A percentile compares a stretch with the other conserved stretches of the same genome.
Evolutionary conservation across 345 rosid genomes (phyloP).

Genomic region (Schrenkiella parvula): DNA sequence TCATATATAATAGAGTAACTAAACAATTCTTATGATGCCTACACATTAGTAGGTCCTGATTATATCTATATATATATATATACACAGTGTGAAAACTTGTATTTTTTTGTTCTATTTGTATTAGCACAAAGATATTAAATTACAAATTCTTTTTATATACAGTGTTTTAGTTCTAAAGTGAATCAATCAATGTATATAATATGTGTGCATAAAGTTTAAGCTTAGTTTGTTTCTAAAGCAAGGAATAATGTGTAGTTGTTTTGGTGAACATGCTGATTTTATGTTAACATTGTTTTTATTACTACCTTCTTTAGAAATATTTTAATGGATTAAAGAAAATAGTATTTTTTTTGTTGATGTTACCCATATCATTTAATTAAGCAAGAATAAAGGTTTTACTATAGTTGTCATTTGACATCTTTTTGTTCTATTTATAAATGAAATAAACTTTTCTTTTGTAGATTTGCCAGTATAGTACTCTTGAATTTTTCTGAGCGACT

Average conservation of each 20-base stretch:
- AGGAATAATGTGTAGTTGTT: conserved; percentile 34
- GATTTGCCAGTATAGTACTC: not conserved
- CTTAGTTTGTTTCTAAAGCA: conserved; percentile 35
- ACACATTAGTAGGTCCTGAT: too few relatives aligned
- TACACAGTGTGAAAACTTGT: too few relatives aligned
- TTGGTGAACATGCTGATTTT: not conserved
- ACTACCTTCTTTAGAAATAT: not conserved
- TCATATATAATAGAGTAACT: too few relatives aligned
- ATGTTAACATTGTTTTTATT: not conserved
- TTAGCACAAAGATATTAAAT: too few relatives aligned
- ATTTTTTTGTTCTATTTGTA: too few relatives aligned
- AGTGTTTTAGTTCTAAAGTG: not conserved
- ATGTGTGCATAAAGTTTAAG: conserved; percentile 14
- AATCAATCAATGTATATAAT: conserved; percentile 1
- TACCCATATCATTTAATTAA: not conserved
- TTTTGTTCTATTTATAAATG: not conserved
- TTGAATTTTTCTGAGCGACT: not conserved
- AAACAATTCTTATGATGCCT: too few relatives aligned
- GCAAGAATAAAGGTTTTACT: not conserved
- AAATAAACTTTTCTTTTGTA: not conserved
- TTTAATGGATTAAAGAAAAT: not conserved
- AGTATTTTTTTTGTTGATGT: not conserved
- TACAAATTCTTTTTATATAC: not conserved
- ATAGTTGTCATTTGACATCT: not conserved
- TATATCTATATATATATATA: too few relatives aligned